phyloP scores from a whole-genome alignment of 1,139 yeast species.

The Diutina mesorugosa region DNA sequence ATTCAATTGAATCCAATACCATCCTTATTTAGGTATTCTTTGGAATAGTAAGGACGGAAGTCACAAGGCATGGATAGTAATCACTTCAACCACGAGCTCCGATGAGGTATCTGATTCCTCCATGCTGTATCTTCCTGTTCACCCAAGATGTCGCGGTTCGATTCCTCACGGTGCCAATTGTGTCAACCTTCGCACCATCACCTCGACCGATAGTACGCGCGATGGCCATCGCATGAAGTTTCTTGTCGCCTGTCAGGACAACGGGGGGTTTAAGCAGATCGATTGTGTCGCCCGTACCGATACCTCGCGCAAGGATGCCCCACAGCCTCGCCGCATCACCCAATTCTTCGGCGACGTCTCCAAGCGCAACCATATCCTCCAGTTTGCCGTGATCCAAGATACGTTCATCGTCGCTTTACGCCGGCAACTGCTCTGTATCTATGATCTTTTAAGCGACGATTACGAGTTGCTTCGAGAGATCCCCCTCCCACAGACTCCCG shows the following conservation, averaged over 20 bases:
- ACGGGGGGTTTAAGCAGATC: conserved; percentile 45
- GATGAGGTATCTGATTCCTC: no score
- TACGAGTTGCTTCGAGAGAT: conserved; percentile 14
- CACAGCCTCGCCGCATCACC: conserved; percentile 37
- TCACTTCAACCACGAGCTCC: no score
- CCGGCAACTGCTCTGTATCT: conserved; percentile 27
- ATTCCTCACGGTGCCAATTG: background rate
- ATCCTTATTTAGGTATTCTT: no score
- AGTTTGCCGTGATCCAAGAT: conserved; percentile 16
- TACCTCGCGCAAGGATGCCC: conserved; percentile 47
- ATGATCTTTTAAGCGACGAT: conserved; percentile 13
- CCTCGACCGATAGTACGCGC: background rate
- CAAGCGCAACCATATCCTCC: conserved; percentile 14
- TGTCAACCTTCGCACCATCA: background rate
- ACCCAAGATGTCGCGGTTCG: no score
- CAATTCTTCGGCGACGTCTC: conserved; percentile 18
- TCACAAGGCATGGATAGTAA: no score
- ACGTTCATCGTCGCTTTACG: conserved; percentile 29
- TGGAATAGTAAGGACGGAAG: no score
- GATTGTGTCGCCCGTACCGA: conserved; percentile 51
- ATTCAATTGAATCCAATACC: no score
- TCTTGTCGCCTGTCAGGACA: conserved; percentile 41
- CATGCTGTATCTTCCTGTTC: no score
- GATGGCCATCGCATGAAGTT: conserved; percentile 29
- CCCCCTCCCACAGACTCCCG: conserved; percentile 19